Percentiles rank a stretch among this genome's conserved stretches.
Evolutionary conservation across 2,329 filamentous ascomycete genomes (phyloP).

Genomic region (Aspergillus terreus): DNA sequence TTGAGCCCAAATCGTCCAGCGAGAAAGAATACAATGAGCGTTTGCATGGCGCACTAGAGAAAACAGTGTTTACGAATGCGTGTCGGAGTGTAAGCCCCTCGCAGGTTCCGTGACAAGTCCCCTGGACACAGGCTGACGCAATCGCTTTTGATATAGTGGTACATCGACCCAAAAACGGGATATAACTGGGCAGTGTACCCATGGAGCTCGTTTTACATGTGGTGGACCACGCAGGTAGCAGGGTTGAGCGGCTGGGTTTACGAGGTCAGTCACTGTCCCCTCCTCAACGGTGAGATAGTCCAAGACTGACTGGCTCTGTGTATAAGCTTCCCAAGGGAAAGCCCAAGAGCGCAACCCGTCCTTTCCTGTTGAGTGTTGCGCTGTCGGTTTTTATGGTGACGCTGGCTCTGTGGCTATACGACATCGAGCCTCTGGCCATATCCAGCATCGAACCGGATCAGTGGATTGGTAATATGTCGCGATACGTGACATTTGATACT

Average conservation of each 20-base stretch:
- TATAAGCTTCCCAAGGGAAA: too few species aligned
- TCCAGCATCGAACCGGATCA: too few species aligned
- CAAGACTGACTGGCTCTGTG: too few species aligned
- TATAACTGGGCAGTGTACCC: conserved; percentile 17
- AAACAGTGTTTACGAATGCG: conserved; percentile 9
- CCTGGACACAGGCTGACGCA: not conserved
- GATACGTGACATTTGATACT: too few species aligned
- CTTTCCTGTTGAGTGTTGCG: too few species aligned
- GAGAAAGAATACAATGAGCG: conserved; percentile 9
- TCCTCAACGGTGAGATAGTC: too few species aligned
- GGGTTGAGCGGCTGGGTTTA: conserved; percentile 2
- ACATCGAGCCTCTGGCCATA: too few species aligned
- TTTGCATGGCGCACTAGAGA: conserved; percentile 6
- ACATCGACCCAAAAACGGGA: conserved; percentile 11
- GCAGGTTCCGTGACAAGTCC: too few species aligned
- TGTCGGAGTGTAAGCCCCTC: conserved; percentile 11
- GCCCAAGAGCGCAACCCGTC: too few species aligned
- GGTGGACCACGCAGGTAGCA: conserved; percentile 4
- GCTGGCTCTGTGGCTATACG: too few species aligned
- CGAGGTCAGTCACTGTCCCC: not conserved
- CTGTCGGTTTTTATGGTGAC: too few species aligned
- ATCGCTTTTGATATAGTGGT: conserved; percentile 7
- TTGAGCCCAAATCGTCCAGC: conserved; percentile 10
- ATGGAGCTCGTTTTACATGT: conserved; percentile 17
- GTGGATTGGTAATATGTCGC: too few species aligned